These are phyloP conservation scores for Botrytis hyacinthi DNA, from an alignment of 2,329 filamentous ascomycete genomes.

Conservation along the genomic window DNA sequence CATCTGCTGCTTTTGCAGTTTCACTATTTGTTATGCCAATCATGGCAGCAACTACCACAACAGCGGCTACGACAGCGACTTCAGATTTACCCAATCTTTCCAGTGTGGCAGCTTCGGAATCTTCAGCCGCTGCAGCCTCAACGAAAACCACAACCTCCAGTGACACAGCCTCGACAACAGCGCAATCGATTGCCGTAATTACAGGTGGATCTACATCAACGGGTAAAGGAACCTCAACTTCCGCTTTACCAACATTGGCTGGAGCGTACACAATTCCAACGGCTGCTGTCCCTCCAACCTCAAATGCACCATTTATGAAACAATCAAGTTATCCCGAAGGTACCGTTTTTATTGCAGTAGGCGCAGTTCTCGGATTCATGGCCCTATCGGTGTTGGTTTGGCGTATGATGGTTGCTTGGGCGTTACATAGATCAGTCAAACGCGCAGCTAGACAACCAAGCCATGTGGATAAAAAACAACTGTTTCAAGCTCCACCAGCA, in stretches of 20 bases:
- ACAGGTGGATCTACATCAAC: constrained; percentile 2
- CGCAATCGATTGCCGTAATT: constrained; percentile 21
- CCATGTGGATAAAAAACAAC: constrained; percentile 65
- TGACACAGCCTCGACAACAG: constrained; percentile 21
- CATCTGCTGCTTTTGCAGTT: constrained; percentile 26
- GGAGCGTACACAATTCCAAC: constrained; percentile 64
- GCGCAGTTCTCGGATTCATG: constrained; percentile 80
- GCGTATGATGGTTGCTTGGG: constrained; percentile 84
- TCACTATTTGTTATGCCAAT: constrained; percentile 26
- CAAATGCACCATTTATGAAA: constrained; percentile 87
- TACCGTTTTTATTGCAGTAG: constrained; percentile 94
- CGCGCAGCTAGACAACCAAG: constrained; percentile 77
- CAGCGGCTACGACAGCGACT: constrained; percentile 19
- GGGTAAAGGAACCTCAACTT: constrained; percentile 23
- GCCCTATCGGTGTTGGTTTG: constrained; percentile 80
- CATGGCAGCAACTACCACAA: constrained; percentile 22
- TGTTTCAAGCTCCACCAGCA: constrained; percentile 53
- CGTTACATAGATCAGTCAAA: constrained; percentile 86
- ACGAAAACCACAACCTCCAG: constrained; percentile 20
- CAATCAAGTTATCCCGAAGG: constrained; percentile 82
- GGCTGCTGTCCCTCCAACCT: constrained; percentile 76
- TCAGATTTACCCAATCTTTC: constrained; percentile 30
- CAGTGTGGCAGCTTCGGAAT: constrained; percentile 29
- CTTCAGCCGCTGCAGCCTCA: constrained; percentile 26
- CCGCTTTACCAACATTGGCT: constrained; percentile 51